Base-by-base conservation (phyloP, 805 yeast species). In the Martiniozyma abietophila region DNA sequence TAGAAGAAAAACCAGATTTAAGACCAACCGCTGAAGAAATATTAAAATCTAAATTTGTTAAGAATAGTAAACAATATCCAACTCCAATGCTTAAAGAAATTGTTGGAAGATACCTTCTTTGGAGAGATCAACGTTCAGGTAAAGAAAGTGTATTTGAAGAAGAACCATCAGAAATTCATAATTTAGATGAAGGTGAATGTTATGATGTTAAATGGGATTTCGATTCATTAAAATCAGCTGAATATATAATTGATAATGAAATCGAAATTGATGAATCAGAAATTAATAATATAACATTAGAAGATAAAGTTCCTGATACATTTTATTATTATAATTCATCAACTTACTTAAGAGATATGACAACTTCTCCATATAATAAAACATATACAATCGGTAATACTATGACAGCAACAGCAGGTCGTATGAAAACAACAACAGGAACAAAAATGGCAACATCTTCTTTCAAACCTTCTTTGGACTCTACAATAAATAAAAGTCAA, bases 1-100 rank as follows among this genome's bases (percentile, higher is more conserved):
- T 92, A 27, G 97, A 94, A 54, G 98, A 94, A 56, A 83, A 81
- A 39, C 95, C 97, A 0, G 79, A 74, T 11, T 94, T 83, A 49
- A 67, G 99, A 46, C 81, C 89, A 1, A 64, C 73, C 28, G 96
- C 97, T 2, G 96, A 85, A 30, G 95, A 82, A 27, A 60, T 92
- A 29, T 57, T 74, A 38, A 83, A 79, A 49, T 70, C 86, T 32
- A 81, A 73, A 53, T 80, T 89, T 41, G 71, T 92, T 32, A 72
- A 71, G 43, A 54, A 64, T 29, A 74, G 80, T 52, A 76, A 73
- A 44, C 69, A 66, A 42, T 53, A 69, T 2, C 74, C 86, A 4
- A 79, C 85, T 0, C 32, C 67, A 3, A 57, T 71, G 0, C 58
- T 92, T 39, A 76, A 76, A 41, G 96, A 86, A 51, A 61, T 92